Percentiles rank a stretch among this genome's conserved stretches.
These are phyloP conservation scores for Hemileccinum rubropunctum DNA, from an alignment of 768 basidiomycete genomes.

Conservation along the genomic window DNA sequence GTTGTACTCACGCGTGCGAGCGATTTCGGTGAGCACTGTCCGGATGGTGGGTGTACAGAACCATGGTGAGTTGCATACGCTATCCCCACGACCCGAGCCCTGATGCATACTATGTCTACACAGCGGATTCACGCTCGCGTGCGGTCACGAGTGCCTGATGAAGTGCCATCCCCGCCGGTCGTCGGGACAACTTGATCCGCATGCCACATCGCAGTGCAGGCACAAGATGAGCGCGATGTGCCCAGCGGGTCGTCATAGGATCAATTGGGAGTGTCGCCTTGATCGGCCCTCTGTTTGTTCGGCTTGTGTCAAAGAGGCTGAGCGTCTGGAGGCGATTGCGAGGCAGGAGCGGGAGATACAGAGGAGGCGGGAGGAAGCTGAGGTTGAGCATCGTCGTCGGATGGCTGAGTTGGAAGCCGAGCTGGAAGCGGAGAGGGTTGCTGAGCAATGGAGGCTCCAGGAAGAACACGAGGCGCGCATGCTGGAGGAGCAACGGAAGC, in stretches of 20 bases:
- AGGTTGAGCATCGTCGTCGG: conserved; percentile 35
- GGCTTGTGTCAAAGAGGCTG: conserved; percentile 42
- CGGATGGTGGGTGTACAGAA: conserved; percentile 60
- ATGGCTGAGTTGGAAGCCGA: conserved; percentile 45
- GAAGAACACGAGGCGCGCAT: conserved; percentile 19
- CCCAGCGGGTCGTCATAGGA: conserved; percentile 39
- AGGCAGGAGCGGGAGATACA: conserved; percentile 38
- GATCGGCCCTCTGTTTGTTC: conserved; percentile 36
- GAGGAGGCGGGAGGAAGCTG: conserved; percentile 41
- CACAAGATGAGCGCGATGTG: conserved; percentile 38
- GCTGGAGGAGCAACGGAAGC: background rate
- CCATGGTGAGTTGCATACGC: conserved; percentile 45
- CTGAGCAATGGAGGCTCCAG: background rate
- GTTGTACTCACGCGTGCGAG: conserved; percentile 38
- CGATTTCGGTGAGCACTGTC: conserved; percentile 53
- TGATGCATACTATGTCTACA: background rate
- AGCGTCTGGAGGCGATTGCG: conserved; percentile 37
- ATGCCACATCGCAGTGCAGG: conserved; percentile 40
- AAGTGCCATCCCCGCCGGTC: conserved; percentile 56
- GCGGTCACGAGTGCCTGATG: conserved; percentile 49
- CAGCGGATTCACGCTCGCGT: conserved; percentile 10
- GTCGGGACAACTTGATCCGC: conserved; percentile 30
- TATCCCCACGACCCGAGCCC: background rate
- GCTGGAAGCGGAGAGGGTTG: conserved; percentile 33
- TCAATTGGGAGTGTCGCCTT: conserved; percentile 42